Percentiles rank a stretch among this genome's conserved stretches.
phyloP scores from a whole-genome alignment of 805 yeast genomes.

The Soucietia sequanensis region DNA sequence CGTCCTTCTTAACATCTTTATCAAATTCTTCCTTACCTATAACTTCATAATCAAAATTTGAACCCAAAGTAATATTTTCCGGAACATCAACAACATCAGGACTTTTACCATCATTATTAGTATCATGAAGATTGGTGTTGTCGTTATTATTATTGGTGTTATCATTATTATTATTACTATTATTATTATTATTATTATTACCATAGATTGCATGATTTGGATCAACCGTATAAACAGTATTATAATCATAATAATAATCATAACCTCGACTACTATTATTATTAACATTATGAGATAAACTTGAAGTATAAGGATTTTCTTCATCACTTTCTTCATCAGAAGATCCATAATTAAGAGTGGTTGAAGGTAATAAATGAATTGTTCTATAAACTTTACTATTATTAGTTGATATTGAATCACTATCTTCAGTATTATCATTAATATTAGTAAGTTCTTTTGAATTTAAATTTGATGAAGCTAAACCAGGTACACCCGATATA shows the following conservation, averaged over 20 bases:
- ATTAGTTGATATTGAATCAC: slow-evolving; percentile 29
- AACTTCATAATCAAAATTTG: slow-evolving; percentile 38
- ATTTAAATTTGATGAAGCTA: slow-evolving; percentile 21
- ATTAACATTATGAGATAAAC: slow-evolving; percentile 70
- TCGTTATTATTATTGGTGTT: too few species aligned
- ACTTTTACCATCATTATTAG: slow-evolving; percentile 8
- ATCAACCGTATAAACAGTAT: slow-evolving; percentile 66
- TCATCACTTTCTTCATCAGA: slow-evolving; percentile 62
- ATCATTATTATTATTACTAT: slow-evolving; percentile 24
- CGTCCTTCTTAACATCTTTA: too few species aligned
- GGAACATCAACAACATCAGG: slow-evolving; percentile 48
- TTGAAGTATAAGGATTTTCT: slow-evolving; percentile 48
- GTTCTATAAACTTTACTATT: slow-evolving; percentile 43
- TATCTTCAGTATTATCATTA: slow-evolving; percentile 20
- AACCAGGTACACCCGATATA: slow-evolving; percentile 16
- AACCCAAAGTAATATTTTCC: slow-evolving; percentile 42
- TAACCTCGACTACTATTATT: slow-evolving; percentile 64
- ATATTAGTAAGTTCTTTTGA: slow-evolving; percentile 3
- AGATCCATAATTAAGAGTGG: slow-evolving; percentile 76
- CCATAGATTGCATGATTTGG: slow-evolving; percentile 41
- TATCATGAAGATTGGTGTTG: too few species aligned
- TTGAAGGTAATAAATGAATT: slow-evolving; percentile 81
- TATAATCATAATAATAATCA: slow-evolving; percentile 77
- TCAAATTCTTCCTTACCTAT: slow-evolving; percentile 24
- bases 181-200: slow-evolving; percentile 9